Evolutionary conservation across 345 rosid genomes (phyloP), one percentile per base, ranked within the genome.

Genomic region (Excoecaria agallocha): DNA sequence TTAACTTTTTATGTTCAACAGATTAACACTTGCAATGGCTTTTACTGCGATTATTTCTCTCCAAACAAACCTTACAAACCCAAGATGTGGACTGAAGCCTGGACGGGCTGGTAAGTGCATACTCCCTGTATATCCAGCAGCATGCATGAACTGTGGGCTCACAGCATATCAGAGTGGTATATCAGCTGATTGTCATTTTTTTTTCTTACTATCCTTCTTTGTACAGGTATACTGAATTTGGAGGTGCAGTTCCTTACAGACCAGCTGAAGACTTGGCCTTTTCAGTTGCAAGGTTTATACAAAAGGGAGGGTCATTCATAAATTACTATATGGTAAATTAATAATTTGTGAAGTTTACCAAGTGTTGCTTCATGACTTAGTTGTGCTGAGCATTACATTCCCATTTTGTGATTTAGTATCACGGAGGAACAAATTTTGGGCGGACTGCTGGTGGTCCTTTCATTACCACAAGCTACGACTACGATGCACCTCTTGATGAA

Each of bases 401-500:
- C 45, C 66, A 19, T 65, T 57, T 77, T 71, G 68, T 83, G 71
- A 71, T 75, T 71, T 85, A 96, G 99, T 93, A 91, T 80, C 98
- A 96, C 10, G 98, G 99, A 9, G 99, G 99, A 81, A 96, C 99
- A 64, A 96, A 96, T 82, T 96, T 96, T 75, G 99, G 99, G 56
- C 86, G 99, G 17, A 96, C 99, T 75, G 98, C 99, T 68, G 99
- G 99, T 74, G 99, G 99, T 82, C 99, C 99, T n/a, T 96, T 96
- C 84, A 96, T 96, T 74, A 91, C 99, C 61, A 93, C 99, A 24
- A 96, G 93, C 82, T 93, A 93, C 79, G 99, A 96, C 75, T 96
- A 96, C 62, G 99, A 93, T 70, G 99, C 97, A 68, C 98, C 97
- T 68, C 86, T 96, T 1, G 99, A 96, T 61, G 99, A 96, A 86